Percentiles rank a stretch among this genome's conserved stretches.
Conservation (phyloP, 1,139 yeast species). For the Diutina ranongensis region DNA sequence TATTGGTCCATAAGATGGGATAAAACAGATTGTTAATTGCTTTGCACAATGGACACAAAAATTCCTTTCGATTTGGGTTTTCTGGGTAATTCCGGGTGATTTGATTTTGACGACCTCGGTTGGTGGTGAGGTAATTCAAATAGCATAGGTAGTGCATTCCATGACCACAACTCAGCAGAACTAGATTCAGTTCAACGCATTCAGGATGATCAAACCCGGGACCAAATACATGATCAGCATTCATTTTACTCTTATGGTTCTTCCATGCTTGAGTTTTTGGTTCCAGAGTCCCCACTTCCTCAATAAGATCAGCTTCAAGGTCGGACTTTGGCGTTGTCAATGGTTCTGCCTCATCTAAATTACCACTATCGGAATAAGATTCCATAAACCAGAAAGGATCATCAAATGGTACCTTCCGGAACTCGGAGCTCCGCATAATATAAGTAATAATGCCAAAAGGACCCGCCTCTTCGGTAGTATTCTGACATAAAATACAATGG, state of each 20-base stretch:
- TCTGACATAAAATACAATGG: conserved; percentile 82
- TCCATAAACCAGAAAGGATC: conserved; percentile 56
- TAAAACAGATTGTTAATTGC: conserved; percentile 75
- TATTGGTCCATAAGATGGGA: conserved; percentile 49
- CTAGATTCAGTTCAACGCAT: conserved; percentile 34
- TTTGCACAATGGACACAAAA: conserved; percentile 85
- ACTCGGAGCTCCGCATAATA: conserved; percentile 47
- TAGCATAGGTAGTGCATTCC: conserved; percentile 85
- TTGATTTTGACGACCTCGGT: conserved; percentile 49
- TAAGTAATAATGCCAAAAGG: conserved; percentile 67
- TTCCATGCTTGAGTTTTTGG: conserved; percentile 18
- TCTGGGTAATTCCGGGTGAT: conserved; percentile 79
- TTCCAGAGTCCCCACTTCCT: not conserved
- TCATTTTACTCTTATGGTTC: conserved; percentile 23
- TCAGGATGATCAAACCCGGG: conserved; percentile 52
- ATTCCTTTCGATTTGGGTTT: conserved; percentile 57
- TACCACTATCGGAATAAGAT: conserved; percentile 45
- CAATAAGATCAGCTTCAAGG: not conserved
- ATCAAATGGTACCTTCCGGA: conserved; percentile 52
- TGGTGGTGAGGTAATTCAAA: conserved; percentile 44
- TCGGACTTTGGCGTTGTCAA: conserved; percentile 14
- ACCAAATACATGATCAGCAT: conserved; percentile 40
- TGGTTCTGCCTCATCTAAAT: conserved; percentile 31
- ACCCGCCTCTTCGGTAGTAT: conserved; percentile 58
- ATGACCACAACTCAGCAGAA: conserved; percentile 83